Conservation (phyloP, 805 yeast genomes). For the Candida boidinii region DNA sequence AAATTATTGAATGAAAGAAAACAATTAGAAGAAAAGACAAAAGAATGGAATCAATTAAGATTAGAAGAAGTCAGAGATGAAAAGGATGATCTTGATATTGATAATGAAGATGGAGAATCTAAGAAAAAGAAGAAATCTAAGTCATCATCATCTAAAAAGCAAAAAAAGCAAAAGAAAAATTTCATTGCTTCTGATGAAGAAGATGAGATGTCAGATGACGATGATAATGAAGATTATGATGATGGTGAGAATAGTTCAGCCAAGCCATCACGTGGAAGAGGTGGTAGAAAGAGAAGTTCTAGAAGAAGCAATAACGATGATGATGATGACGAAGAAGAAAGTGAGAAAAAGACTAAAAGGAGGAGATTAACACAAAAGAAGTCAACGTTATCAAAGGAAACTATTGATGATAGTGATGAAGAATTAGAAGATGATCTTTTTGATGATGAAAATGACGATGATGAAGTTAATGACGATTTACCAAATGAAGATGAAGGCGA, state of each 20-base stretch:
- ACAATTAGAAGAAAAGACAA: constrained; percentile 47
- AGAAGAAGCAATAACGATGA: no score
- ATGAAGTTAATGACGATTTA: constrained; percentile 4
- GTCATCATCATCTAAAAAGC: constrained; percentile 12
- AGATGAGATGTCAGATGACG: constrained; percentile 10
- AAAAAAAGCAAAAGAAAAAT: constrained; percentile 14
- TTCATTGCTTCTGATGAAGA: constrained; percentile 38
- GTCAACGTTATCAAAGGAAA: constrained; percentile 17
- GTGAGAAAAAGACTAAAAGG: constrained; percentile 5
- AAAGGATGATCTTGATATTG: constrained; percentile 24
- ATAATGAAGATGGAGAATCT: constrained; percentile 22
- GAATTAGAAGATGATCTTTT: constrained; percentile 14
- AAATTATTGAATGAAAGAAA: constrained; percentile 35
- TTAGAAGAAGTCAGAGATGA: constrained; percentile 26
- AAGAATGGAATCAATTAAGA: constrained; percentile 40
- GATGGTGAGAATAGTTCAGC: not conserved
- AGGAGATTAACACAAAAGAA: constrained; percentile 13
- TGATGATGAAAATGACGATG: constrained; percentile 7
- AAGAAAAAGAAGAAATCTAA: constrained; percentile 20
- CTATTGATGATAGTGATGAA: constrained; percentile 24
- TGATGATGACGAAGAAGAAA: constrained; percentile 8
- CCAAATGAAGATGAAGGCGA: constrained; percentile 4
- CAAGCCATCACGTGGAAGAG: not conserved
- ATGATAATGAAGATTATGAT: constrained; percentile 5
- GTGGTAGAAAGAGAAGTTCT: no score